Conservation (phyloP, 805 yeast species). For the Sugiyamaella marilandica region DNA sequence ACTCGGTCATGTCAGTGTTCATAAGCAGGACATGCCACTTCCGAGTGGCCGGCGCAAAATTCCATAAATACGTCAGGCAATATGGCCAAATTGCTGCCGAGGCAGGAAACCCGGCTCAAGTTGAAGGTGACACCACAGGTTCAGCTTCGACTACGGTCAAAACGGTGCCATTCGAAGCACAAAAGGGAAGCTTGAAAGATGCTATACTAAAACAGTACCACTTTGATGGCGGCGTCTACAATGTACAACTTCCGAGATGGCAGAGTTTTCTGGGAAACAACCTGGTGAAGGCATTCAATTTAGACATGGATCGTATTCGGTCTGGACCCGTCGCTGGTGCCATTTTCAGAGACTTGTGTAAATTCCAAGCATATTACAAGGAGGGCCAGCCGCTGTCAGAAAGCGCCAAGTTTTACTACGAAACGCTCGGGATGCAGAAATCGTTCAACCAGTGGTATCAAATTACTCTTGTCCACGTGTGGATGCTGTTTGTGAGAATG, state of each 20-base stretch:
- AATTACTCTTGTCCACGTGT: slow-evolving; percentile 80
- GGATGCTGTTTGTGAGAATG: slow-evolving; percentile 94
- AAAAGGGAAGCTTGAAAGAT: slow-evolving; percentile 25
- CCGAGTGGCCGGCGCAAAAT: too few species aligned
- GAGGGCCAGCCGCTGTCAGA: slow-evolving; percentile 43
- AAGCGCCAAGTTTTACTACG: slow-evolving; percentile 79
- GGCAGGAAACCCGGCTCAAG: too few species aligned
- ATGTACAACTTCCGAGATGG: slow-evolving; percentile 25
- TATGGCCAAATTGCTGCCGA: too few species aligned
- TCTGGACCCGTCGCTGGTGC: slow-evolving; percentile 95
- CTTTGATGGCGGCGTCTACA: slow-evolving; percentile 22
- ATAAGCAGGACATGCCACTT: neutral
- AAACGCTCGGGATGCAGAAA: slow-evolving; percentile 72
- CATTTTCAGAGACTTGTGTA: slow-evolving; percentile 78
- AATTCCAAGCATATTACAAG: slow-evolving; percentile 59
- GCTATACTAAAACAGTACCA: slow-evolving; percentile 29
- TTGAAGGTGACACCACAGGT: too few species aligned
- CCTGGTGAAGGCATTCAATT: slow-evolving; percentile 44
- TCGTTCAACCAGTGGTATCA: slow-evolving; percentile 97
- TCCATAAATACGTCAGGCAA: too few species aligned
- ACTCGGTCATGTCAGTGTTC: too few species aligned
- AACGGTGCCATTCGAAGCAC: neutral
- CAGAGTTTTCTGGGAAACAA: slow-evolving; percentile 30
- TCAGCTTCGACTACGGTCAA: neutral
- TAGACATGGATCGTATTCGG: slow-evolving; percentile 89